A percentile compares a stretch with the other conserved stretches of the same genome.
Evolutionary conservation across 805 yeast species (phyloP).

Genomic region (Candida manassasensis): DNA sequence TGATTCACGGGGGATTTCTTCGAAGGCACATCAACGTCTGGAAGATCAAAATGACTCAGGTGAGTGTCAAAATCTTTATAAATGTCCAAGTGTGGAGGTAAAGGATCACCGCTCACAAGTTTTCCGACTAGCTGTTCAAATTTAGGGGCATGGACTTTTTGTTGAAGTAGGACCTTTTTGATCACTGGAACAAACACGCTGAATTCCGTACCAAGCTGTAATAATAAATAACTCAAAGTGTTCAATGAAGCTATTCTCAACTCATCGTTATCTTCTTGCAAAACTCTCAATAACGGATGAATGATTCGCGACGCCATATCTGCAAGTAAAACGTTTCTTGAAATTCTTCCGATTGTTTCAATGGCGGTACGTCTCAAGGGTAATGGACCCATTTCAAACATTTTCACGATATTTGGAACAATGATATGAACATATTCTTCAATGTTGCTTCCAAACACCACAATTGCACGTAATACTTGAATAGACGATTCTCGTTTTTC

Average conservation of each 20-base stretch:
- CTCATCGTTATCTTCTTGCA: slow-evolving; percentile 51
- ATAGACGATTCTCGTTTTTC: slow-evolving; percentile 56
- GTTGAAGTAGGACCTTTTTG: slow-evolving; percentile 57
- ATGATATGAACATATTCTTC: slow-evolving; percentile 86
- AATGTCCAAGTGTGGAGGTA: slow-evolving; percentile 70
- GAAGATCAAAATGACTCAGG: slow-evolving; percentile 42
- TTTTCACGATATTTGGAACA: slow-evolving; percentile 76
- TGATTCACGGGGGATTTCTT: slow-evolving; percentile 71
- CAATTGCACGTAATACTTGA: slow-evolving; percentile 76
- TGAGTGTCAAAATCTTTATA: slow-evolving; percentile 53
- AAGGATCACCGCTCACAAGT: slow-evolving; percentile 75
- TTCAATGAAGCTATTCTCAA: slow-evolving; percentile 64
- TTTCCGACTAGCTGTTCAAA: slow-evolving; percentile 81
- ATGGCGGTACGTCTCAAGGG: slow-evolving; percentile 68
- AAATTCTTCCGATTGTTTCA: slow-evolving; percentile 75
- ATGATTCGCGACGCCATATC: slow-evolving; percentile 90
- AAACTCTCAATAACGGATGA: slow-evolving; percentile 75
- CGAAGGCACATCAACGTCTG: slow-evolving; percentile 62
- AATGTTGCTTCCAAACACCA: slow-evolving; percentile 78
- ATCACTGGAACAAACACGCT: slow-evolving; percentile 82
- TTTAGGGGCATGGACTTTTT: slow-evolving; percentile 62
- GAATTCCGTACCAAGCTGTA: slow-evolving; percentile 82
- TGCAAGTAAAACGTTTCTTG: slow-evolving; percentile 64
- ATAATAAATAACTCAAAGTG: slow-evolving; percentile 67
- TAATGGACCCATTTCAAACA: slow-evolving; percentile 70